phyloP scores from a whole-genome alignment of 495 filamentous ascomycete genomes.

The Neurospora sp. region DNA sequence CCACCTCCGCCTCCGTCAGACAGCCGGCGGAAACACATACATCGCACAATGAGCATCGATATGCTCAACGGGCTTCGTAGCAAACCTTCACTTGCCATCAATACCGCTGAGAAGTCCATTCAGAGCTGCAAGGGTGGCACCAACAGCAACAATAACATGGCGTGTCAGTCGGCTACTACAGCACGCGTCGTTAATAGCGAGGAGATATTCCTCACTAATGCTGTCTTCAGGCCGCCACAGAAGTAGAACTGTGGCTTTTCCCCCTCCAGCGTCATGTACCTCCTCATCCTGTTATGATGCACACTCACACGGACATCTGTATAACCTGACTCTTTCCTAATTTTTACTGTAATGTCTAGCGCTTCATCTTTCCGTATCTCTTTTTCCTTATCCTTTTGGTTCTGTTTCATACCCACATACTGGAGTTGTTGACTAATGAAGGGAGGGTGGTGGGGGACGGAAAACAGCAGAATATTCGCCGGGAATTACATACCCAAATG shows the following conservation, averaged over 20 bases:
- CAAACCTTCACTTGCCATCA: conserved; percentile 8
- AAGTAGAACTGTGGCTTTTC: not conserved
- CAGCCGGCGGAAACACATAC: conserved; percentile 18
- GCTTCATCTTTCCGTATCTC: not conserved
- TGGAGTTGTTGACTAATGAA: not conserved
- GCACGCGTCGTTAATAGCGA: conserved; percentile 4
- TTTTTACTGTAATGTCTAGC: not conserved
- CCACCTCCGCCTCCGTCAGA: conserved; percentile 5
- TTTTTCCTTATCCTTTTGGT: not conserved
- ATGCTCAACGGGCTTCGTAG: conserved; percentile 19
- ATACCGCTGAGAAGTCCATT: conserved; percentile 14
- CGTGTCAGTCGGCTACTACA: conserved; percentile 3
- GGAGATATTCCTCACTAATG: conserved; percentile 33
- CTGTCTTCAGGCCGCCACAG: conserved; percentile 27
- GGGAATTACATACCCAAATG: not conserved
- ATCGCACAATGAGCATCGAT: conserved; percentile 32
- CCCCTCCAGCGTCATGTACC: not conserved
- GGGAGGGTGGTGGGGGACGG: not conserved
- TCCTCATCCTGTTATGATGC: not conserved
- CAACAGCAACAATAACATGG: not conserved
- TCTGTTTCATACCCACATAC: not conserved
- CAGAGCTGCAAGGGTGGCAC: conserved; percentile 2
- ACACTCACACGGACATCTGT: not conserved
- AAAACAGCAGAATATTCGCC: not conserved
- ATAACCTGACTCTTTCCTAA: not conserved